phyloP scores from a whole-genome alignment of 257 asterid species.

The Ballota nigra region DNA sequence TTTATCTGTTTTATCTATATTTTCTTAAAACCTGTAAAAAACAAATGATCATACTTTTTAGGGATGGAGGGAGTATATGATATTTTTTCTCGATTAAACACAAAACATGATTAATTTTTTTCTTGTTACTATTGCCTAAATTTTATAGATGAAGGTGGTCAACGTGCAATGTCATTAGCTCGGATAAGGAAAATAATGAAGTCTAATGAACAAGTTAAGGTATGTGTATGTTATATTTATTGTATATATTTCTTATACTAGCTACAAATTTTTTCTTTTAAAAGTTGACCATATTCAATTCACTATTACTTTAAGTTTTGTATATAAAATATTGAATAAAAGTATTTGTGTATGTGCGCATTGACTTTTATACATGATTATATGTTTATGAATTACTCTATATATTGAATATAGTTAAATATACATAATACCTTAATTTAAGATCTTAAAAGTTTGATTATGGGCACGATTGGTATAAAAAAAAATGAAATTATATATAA shows the following conservation, averaged over 20 bases:
- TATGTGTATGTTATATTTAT: neutral
- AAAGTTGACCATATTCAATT: neutral
- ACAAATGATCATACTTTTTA: too few species aligned
- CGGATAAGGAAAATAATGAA: constrained; percentile 42
- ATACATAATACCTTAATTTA: too few species aligned
- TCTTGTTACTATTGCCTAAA: too few species aligned
- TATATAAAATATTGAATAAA: too few species aligned
- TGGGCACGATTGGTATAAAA: too few species aligned
- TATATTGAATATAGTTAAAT: too few species aligned
- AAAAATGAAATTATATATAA: too few species aligned
- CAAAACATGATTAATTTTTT: neutral
- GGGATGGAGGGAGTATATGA: too few species aligned
- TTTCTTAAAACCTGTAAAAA: too few species aligned
- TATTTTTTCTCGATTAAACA: neutral
- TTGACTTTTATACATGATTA: too few species aligned
- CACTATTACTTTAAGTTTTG: neutral
- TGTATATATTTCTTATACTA: neutral
- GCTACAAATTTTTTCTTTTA: neutral
- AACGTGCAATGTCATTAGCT: constrained; percentile 33
- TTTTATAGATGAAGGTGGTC: constrained; percentile 25
- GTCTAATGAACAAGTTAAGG: constrained; percentile 39
- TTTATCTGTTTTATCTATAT: too few species aligned
- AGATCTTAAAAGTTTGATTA: neutral
- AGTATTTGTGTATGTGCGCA: neutral
- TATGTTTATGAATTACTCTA: too few species aligned